Percentiles rank a stretch among this genome's conserved stretches.
phyloP scores from a whole-genome alignment of 1,284 basidiomycete species.

The Marasmius sp. region DNA sequence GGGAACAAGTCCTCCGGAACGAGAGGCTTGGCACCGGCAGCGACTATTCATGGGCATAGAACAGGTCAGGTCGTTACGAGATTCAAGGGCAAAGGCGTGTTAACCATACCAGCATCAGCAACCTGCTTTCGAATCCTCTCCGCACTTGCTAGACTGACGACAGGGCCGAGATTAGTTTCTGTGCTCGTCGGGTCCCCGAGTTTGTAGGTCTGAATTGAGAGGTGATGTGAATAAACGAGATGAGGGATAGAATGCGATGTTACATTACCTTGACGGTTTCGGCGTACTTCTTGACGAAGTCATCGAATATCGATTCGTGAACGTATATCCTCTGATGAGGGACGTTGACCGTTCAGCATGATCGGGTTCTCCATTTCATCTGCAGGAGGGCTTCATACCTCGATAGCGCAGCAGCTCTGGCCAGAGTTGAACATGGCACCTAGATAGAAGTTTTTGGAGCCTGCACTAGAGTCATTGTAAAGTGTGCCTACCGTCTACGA shows the following conservation, averaged over 20 bases:
- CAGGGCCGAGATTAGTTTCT: constrained; percentile 84
- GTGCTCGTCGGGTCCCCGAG: constrained; percentile 82
- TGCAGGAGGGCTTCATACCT: constrained; percentile 42
- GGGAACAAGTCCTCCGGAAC: constrained; percentile 75
- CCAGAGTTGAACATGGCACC: constrained; percentile 95
- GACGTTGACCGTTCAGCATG: background rate
- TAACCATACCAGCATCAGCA: constrained; percentile 67
- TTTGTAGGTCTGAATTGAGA: constrained; percentile 38
- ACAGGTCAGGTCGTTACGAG: background rate
- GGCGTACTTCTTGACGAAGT: constrained; percentile 78
- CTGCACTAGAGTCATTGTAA: background rate
- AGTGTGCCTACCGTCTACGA: constrained; percentile 76
- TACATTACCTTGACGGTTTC: constrained; percentile 67
- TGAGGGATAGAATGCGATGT: background rate
- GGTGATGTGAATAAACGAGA: background rate
- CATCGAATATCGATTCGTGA: constrained; percentile 79
- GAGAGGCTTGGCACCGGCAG: constrained; percentile 75
- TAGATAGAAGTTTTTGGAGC: constrained; percentile 24
- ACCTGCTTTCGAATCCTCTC: constrained; percentile 85
- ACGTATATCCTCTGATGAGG: constrained; percentile 85
- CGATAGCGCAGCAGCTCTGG: constrained; percentile 87
- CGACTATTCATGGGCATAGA: constrained; percentile 42
- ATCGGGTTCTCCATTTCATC: background rate
- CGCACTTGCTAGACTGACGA: constrained; percentile 85
- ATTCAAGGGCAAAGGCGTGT: background rate